Conservation (phyloP, 2,329 filamentous ascomycete species). For the Hirsutella rhossiliensis region DNA sequence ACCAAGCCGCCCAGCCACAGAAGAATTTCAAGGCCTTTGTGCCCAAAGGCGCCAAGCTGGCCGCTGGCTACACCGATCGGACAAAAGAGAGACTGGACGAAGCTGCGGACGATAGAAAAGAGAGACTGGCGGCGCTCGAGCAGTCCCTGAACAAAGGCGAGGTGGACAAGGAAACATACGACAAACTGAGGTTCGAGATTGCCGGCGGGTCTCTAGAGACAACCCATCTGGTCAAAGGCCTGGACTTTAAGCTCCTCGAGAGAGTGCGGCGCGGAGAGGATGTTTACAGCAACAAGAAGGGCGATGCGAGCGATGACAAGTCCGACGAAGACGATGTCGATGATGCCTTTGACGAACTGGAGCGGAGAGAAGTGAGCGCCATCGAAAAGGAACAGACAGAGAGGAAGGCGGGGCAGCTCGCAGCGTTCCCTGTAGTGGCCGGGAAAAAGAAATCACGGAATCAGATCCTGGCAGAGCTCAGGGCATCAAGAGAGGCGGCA, state of each 20-base stretch:
- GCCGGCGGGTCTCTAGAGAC: slow-evolving; percentile 68
- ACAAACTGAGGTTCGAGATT: slow-evolving; percentile 62
- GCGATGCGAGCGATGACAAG: slow-evolving; percentile 14
- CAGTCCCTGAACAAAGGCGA: slow-evolving; percentile 72
- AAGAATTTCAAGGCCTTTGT: slow-evolving; percentile 71
- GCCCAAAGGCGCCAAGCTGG: slow-evolving; percentile 73
- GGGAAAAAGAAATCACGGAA: slow-evolving; percentile 53
- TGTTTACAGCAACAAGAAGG: slow-evolving; percentile 33
- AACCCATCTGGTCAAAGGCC: slow-evolving; percentile 82
- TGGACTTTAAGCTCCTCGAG: slow-evolving; percentile 74
- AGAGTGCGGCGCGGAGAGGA: slow-evolving; percentile 58
- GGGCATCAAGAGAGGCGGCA: slow-evolving; percentile 48
- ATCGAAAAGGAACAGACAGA: slow-evolving; percentile 36
- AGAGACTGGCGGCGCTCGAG: slow-evolving; percentile 66
- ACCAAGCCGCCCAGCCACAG: slow-evolving; percentile 37
- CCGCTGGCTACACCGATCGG: slow-evolving; percentile 74
- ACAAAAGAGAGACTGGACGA: slow-evolving; percentile 50
- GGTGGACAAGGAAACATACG: slow-evolving; percentile 70
- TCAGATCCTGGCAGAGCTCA: slow-evolving; percentile 56
- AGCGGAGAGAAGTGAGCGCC: slow-evolving; percentile 40
- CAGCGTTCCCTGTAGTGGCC: slow-evolving; percentile 35
- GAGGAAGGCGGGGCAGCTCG: slow-evolving; percentile 50
- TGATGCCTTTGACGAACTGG: slow-evolving; percentile 50
- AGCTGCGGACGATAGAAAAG: slow-evolving; percentile 41
- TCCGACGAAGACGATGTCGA: slow-evolving; percentile 37